A percentile compares a stretch with the other conserved stretches of the same genome.
Evolutionary conservation across 441 rosid species (phyloP).

Genomic region (Rhodomyrtus psidioides): DNA sequence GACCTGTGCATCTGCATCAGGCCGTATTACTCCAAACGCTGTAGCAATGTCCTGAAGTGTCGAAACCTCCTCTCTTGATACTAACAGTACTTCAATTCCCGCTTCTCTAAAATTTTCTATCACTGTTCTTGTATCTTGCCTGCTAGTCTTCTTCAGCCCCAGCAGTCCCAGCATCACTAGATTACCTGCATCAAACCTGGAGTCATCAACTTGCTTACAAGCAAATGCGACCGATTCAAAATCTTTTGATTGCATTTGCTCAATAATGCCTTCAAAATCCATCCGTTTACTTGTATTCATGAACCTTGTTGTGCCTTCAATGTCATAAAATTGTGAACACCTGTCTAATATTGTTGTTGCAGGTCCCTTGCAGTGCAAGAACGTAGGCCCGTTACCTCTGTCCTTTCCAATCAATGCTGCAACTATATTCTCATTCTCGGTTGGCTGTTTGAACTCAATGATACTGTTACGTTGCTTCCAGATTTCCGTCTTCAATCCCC

Average conservation of each 20-base stretch:
- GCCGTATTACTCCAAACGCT: not conserved
- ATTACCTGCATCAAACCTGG: not conserved
- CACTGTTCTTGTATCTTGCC: not conserved
- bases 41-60: slow-evolving; percentile 5
- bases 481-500: not conserved
- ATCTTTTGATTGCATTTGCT: slow-evolving; percentile 12
- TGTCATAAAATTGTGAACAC: slow-evolving; percentile 19
- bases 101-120: not conserved
- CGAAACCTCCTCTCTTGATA: slow-evolving; percentile 10
- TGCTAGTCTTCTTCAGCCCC: slow-evolving; percentile 10
- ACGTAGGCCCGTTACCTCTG: not conserved
- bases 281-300: not conserved
- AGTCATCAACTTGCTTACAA: slow-evolving; percentile 2
- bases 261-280: not conserved
- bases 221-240: slow-evolving; percentile 19
- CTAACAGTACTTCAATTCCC: slow-evolving; percentile 12
- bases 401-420: slow-evolving; percentile 2
- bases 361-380: slow-evolving; percentile 18
- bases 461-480: not conserved
- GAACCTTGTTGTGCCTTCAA: not conserved
- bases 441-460: not conserved
- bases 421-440: not conserved
- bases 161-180: slow-evolving; percentile 11
- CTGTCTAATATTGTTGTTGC: slow-evolving; percentile 13
- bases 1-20: not conserved